Evolutionary conservation across 1,139 yeast genomes (phyloP).

Genomic region (Kazachstania sp.): DNA sequence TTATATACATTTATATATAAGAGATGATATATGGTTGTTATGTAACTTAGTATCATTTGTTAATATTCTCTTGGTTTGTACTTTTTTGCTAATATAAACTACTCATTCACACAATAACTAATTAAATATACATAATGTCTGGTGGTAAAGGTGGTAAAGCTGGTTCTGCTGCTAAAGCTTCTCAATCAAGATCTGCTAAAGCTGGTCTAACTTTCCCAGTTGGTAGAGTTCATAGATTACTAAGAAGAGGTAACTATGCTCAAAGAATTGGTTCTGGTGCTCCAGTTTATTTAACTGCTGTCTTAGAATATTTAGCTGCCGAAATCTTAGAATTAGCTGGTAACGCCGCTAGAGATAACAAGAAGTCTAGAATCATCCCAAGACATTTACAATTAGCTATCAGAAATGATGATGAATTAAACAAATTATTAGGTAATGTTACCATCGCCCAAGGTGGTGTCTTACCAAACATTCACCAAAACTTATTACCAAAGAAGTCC

Average conservation of each 20-base stretch:
- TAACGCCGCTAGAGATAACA: conserved; percentile 97
- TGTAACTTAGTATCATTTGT: background rate
- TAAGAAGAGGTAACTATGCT: conserved; percentile 97
- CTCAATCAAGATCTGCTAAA: conserved; percentile 95
- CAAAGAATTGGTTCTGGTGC: conserved; percentile 99
- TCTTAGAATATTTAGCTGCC: conserved; percentile 91
- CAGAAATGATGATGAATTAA: conserved; percentile 96
- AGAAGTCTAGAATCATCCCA: conserved; percentile 96
- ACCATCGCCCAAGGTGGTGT: conserved; percentile 98
- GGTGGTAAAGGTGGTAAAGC: conserved; percentile 99
- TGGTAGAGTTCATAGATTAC: conserved; percentile 96
- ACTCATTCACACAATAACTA: conserved; percentile 7
- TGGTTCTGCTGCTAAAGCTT: conserved; percentile 83
- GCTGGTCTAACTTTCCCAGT: conserved; percentile 99
- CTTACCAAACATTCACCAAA: conserved; percentile 92
- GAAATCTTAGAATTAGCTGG: conserved; percentile 98
- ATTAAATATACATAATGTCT: conserved; percentile 49
- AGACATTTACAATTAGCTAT: conserved; percentile 97
- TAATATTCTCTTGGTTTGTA: too few species aligned
- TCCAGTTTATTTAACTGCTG: conserved; percentile 92
- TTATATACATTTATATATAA: background rate
- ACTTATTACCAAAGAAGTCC: conserved; percentile 90
- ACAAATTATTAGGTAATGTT: conserved; percentile 86
- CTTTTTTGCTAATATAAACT: background rate
- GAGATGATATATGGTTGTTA: background rate